These are phyloP conservation scores for Xanthoconium purpureum DNA, from an alignment of 768 basidiomycete species.

Conservation along the genomic window DNA sequence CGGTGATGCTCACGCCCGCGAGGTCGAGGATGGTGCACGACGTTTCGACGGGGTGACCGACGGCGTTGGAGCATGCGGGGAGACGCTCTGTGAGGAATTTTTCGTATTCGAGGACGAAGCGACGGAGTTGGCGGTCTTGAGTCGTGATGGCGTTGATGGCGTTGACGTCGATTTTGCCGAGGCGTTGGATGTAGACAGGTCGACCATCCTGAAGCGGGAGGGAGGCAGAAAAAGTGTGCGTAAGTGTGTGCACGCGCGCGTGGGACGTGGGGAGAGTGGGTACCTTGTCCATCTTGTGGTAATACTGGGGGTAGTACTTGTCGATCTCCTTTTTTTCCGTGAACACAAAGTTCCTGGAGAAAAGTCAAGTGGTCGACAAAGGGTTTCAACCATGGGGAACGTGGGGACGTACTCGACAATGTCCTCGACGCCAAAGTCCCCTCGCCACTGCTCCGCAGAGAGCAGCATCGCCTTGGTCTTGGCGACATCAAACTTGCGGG, in stretches of 20 bases:
- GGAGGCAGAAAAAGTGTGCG: not conserved
- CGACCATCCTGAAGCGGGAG: conserved; percentile 74
- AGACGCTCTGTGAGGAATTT: conserved; percentile 77
- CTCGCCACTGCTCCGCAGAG: conserved; percentile 84
- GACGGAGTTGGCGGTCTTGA: conserved; percentile 81
- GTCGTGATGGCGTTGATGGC: conserved; percentile 82
- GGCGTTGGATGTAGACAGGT: conserved; percentile 91
- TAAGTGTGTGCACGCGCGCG: not conserved
- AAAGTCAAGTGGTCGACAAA: not conserved
- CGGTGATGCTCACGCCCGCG: conserved; percentile 59
- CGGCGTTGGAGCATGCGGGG: conserved; percentile 67
- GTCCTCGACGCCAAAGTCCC: conserved; percentile 78
- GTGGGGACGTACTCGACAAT: conserved; percentile 52
- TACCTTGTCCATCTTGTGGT: conserved; percentile 95
- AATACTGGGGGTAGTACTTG: conserved; percentile 93
- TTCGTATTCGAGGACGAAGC: conserved; percentile 92
- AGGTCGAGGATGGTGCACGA: conserved; percentile 98
- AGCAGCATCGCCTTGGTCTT: conserved; percentile 84
- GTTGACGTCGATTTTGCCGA: conserved; percentile 85
- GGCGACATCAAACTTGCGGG: conserved; percentile 84
- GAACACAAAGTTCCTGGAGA: conserved; percentile 76
- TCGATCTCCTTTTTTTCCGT: conserved; percentile 78
- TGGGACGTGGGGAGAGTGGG: not conserved
- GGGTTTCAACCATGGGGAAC: too few species aligned
- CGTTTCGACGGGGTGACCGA: conserved; percentile 91